Conservation (phyloP, 805 yeast genomes). For the Yarrowia sp. region DNA sequence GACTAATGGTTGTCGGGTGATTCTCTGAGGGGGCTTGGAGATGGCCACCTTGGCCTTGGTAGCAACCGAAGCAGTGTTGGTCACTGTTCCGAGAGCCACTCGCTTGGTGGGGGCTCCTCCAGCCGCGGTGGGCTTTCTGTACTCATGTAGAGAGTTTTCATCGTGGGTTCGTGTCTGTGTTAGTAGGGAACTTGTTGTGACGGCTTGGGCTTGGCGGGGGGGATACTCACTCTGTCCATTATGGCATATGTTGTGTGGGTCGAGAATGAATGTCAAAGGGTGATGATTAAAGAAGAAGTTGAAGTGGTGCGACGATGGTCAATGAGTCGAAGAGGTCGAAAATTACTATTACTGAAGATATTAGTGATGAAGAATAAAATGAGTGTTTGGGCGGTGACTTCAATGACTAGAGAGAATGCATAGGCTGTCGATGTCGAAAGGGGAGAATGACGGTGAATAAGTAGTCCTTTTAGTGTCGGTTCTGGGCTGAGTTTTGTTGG, state of each 20-base stretch:
- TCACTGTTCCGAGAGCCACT: slow-evolving; percentile 23
- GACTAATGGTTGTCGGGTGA: not conserved
- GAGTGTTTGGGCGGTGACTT: slow-evolving; percentile 1
- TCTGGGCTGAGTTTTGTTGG: not conserved
- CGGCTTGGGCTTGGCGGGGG: not conserved
- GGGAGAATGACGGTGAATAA: not conserved
- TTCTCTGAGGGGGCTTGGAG: slow-evolving; percentile 2
- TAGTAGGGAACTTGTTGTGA: not conserved
- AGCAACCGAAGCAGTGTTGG: slow-evolving; percentile 10
- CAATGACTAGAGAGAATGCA: slow-evolving; percentile 11
- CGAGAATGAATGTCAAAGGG: not conserved
- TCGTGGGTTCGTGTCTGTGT: slow-evolving; percentile 25
- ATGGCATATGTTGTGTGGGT: slow-evolving; percentile 5
- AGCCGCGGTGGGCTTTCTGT: slow-evolving; percentile 21
- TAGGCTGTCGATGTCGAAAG: slow-evolving; percentile 11
- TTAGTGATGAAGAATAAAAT: slow-evolving; percentile 11
- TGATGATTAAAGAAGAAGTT: not conserved
- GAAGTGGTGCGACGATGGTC: not conserved
- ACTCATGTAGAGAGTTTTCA: slow-evolving; percentile 24
- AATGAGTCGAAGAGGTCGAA: not conserved
- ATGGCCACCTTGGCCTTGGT: slow-evolving; percentile 11
- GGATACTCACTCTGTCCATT: slow-evolving; percentile 23
- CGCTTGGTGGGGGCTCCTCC: slow-evolving; percentile 23
- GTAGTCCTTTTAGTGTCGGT: not conserved
- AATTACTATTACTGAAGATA: slow-evolving; percentile 3